These are phyloP conservation scores for Macaranga tanarius DNA, from an alignment of 441 rosid genomes.

Conservation along the genomic window DNA sequence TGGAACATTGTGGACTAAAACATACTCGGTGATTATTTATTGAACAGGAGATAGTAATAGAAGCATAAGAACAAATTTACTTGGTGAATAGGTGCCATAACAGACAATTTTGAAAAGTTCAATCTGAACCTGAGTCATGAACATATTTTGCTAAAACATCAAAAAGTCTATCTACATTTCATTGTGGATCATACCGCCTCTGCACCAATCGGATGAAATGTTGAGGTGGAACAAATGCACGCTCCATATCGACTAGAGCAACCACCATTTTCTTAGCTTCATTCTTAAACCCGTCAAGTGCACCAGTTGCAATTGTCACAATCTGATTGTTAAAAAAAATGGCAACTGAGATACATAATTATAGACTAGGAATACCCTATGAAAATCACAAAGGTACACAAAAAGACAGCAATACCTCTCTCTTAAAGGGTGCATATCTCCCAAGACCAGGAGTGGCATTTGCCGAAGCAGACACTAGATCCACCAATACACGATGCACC, in stretches of 20 bases:
- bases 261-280: conserved; percentile 94
- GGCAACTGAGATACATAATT: conserved; percentile 16
- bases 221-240: conserved; percentile 97
- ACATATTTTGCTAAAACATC: conserved; percentile 1
- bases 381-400: conserved; percentile 18
- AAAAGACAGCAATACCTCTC: conserved; percentile 60
- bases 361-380: neutral
- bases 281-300: conserved; percentile 80
- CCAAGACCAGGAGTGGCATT: conserved; percentile 96
- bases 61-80: neutral
- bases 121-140: neutral
- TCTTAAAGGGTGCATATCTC: conserved; percentile 93
- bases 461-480: conserved; percentile 80
- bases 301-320: conserved; percentile 81
- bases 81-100: conserved; percentile 1
- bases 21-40: neutral
- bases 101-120: neutral
- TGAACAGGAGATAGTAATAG: neutral
- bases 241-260: conserved; percentile 98
- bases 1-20: neutral
- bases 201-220: conserved; percentile 96
- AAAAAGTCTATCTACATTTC: neutral
- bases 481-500: conserved; percentile 94
- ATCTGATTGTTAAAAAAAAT: conserved; percentile 41
- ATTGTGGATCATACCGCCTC: conserved; percentile 55